Evolutionary conservation across 2,329 filamentous ascomycete genomes (phyloP), one percentile per base, ranked within the genome.

Genomic region (Pyricularia grisea): DNA sequence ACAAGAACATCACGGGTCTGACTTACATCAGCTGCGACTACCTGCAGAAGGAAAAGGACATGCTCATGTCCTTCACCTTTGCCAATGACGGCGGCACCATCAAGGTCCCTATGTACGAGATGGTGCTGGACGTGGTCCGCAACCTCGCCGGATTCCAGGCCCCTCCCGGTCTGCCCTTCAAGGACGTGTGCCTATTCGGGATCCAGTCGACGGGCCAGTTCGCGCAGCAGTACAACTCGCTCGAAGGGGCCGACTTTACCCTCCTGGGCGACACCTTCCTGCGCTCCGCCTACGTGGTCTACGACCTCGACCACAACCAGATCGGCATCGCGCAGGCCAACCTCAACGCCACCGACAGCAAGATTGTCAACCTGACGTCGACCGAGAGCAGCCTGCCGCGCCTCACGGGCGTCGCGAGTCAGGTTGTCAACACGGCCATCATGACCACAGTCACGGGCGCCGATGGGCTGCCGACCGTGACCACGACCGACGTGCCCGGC

Each of bases 281-380:
- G 66, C 79, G 82, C 20, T 79, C 78, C 31, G 81, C 81, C 12
- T 87, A 87, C 73, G 83, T 85, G 67, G 84, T 86, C 68, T 87
- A 86, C 74, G 84, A 87, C 72, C 74, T 86, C 61, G 78, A 77
- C 68, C 81, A 85, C 75, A 74, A 82, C 72, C 77, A 84, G 76
- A 78, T 88, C 68, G 84, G 78, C 69, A 74, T 87, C 4, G 84
- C 84, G 14, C 84, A 84, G 77, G 80, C 86, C 66, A 85, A 84
- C 71, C 74, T 84, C 68, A 83, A 84, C 74, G 77, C 78, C 70
- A 81, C 79, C 33, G 74, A 76, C 27, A 79, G 77, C 65, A 79
- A 80, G 70, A 73, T 87, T 25, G 74, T 85, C 58, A 81, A 83
- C 73, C 80, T 88, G 70, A 75, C 75, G n/a, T 73, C 73, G 66